Evolutionary conservation across 306 rosid genomes (phyloP).

Genomic region (Cucumis sativus): Cucumber_9930_V3 NC_026658.2:2471001-2471500

Average conservation of each 20-base stretch:
- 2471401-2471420: slow-evolving; percentile 73
- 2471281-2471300: slow-evolving; percentile 62
- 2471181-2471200: slow-evolving; percentile 20
- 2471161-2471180: slow-evolving; percentile 10
- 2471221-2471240: slow-evolving; percentile 1
- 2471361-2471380: slow-evolving; percentile 77
- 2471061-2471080: slow-evolving; percentile 56
- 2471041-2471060: slow-evolving; percentile 51
- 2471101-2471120: slow-evolving; percentile 27
- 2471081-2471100: slow-evolving; percentile 49
- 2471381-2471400: slow-evolving; percentile 33
- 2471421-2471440: slow-evolving; percentile 26
- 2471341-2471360: slow-evolving; percentile 95
- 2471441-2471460: neutral
- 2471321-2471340: slow-evolving; percentile 28
- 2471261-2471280: slow-evolving; percentile 25
- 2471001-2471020: slow-evolving; percentile 19
- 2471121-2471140: slow-evolving; percentile 30
- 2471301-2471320: slow-evolving; percentile 11
- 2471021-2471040: slow-evolving; percentile 48
- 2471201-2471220: slow-evolving; percentile 52
- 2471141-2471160: slow-evolving; percentile 25
- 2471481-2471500: neutral
- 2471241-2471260: slow-evolving; percentile 25
- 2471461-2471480: neutral